Conservation (phyloP, 1,284 basidiomycete genomes). For the Apiotrichum mycotoxinovorans region DNA sequence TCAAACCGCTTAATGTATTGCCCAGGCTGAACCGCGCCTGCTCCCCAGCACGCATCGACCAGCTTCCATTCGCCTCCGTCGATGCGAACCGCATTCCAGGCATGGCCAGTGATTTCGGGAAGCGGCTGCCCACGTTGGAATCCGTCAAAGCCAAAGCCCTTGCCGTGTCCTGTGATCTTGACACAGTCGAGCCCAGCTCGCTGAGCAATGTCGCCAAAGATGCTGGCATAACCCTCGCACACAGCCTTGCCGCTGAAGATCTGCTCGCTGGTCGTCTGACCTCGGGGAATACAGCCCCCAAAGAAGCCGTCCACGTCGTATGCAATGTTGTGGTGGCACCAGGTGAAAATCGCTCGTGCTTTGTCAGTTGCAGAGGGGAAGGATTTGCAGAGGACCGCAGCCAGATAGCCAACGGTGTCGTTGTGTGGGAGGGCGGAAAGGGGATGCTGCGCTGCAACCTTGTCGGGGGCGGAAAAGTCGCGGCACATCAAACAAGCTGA, state of each 20-base stretch:
- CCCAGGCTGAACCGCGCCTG: constrained; percentile 2
- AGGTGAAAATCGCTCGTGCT: constrained; percentile 20
- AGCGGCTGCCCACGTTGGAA: background rate
- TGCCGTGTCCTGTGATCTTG: constrained; percentile 9
- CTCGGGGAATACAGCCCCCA: constrained; percentile 4
- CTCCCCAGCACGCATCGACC: constrained; percentile 21
- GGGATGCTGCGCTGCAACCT: constrained; percentile 9
- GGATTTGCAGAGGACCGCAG: constrained; percentile 8
- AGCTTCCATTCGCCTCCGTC: constrained; percentile 18
- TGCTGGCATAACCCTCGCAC: constrained; percentile 15
- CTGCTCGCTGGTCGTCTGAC: constrained; percentile 4
- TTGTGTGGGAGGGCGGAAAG: background rate
- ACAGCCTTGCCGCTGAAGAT: constrained; percentile 12
- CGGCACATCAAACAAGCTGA: constrained; percentile 12
- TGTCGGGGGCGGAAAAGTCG: constrained; percentile 13
- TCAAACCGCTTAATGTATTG: constrained; percentile 2
- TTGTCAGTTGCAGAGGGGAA: constrained; percentile 12
- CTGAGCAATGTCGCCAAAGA: constrained; percentile 6
- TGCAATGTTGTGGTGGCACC: constrained; percentile 19
- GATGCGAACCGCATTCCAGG: constrained; percentile 18
- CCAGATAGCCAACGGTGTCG: constrained; percentile 10
- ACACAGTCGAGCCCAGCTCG: constrained; percentile 9
- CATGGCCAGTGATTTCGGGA: constrained; percentile 3
- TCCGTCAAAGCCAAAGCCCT: constrained; percentile 10
- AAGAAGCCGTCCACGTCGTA: constrained; percentile 16